Evolutionary conservation across 108 stramenopile species (phyloP).

Genomic region (Pseudonitzschia multiseries): DNA sequence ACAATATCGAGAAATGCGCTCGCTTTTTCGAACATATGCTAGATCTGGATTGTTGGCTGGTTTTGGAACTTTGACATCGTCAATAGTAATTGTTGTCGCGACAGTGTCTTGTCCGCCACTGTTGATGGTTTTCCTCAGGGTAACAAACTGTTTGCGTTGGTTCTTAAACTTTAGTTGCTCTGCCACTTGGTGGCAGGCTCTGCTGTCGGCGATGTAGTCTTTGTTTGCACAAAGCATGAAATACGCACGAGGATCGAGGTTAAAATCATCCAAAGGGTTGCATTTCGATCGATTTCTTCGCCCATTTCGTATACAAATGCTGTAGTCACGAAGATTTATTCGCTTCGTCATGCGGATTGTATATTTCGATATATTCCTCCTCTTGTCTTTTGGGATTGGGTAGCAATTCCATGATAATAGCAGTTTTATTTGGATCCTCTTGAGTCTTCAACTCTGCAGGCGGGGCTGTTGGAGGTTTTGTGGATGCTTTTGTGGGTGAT

Average conservation of each 20-base stretch:
- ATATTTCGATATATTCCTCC: slow-evolving; percentile 10
- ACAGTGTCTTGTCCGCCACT: background rate
- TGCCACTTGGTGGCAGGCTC: slow-evolving; percentile 2
- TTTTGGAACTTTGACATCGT: background rate
- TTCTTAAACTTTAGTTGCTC: background rate
- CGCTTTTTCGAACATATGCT: background rate
- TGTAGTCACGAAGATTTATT: slow-evolving; percentile 5
- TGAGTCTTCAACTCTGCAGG: background rate
- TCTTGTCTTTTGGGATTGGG: background rate
- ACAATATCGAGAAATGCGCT: background rate
- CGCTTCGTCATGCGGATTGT: background rate
- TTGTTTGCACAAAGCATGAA: background rate
- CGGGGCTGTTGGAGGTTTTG: background rate
- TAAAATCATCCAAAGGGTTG: background rate
- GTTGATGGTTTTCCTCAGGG: background rate
- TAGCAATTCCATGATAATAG: background rate
- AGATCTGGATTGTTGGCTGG: background rate
- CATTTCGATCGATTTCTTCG: background rate
- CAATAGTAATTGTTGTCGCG: background rate
- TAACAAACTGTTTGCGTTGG: background rate
- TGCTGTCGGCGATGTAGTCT: background rate
- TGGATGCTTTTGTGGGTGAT: background rate
- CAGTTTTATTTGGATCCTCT: background rate
- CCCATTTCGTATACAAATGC: slow-evolving; percentile 8
- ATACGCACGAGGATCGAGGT: background rate